A percentile compares a stretch with the other conserved stretches of the same genome.
These are phyloP conservation scores for Salpingoeca rosetta DNA, from an alignment of 78 protist species.

Conservation along the genomic window DNA sequence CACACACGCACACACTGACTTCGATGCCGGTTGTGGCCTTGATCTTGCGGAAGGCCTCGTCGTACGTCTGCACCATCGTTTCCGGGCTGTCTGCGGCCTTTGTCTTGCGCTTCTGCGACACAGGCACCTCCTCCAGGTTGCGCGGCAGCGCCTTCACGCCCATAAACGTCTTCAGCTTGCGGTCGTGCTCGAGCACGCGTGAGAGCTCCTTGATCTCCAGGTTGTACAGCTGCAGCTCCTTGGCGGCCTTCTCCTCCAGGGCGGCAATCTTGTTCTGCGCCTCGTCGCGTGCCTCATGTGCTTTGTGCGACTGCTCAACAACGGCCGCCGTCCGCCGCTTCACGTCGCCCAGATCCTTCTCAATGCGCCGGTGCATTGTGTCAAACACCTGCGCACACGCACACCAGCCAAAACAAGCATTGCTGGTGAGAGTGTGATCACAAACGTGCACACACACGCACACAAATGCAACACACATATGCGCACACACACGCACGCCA, in stretches of 20 bases:
- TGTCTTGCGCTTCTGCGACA: slow-evolving; percentile 8
- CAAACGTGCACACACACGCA: background rate
- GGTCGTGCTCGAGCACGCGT: slow-evolving; percentile 30
- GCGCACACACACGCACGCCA: background rate
- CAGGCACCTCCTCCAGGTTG: background rate
- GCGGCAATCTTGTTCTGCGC: slow-evolving; percentile 7
- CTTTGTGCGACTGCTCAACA: background rate
- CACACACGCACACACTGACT: background rate
- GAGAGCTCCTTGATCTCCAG: slow-evolving; percentile 27
- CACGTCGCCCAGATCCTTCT: background rate
- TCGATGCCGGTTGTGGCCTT: slow-evolving; percentile 56
- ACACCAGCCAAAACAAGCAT: background rate
- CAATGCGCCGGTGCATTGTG: background rate
- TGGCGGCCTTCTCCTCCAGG: background rate
- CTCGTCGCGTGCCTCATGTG: slow-evolving; percentile 11
- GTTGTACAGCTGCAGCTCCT: slow-evolving; percentile 4
- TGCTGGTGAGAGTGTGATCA: background rate
- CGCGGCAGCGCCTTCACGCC: slow-evolving; percentile 3
- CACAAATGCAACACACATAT: background rate
- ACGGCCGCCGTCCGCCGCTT: background rate
- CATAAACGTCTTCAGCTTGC: slow-evolving; percentile 27
- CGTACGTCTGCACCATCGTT: slow-evolving; percentile 43
- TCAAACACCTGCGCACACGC: background rate
- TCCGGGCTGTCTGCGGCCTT: background rate
- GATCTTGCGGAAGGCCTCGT: slow-evolving; percentile 56